Base-by-base conservation (phyloP, 1,139 yeast species). In the Cylindricascospora bacillispora region DNA sequence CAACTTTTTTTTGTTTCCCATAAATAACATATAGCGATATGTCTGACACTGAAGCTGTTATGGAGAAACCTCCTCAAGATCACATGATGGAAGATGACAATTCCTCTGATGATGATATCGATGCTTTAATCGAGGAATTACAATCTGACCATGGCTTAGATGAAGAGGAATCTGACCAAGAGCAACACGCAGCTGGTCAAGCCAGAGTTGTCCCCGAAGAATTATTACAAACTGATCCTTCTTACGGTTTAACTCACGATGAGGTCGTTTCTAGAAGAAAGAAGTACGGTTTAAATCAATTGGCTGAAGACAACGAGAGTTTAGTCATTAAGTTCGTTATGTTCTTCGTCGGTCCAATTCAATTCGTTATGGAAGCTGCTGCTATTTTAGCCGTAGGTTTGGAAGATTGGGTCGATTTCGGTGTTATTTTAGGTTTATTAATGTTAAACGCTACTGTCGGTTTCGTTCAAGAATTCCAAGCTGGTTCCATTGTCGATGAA, bases 341-440 rank as follows among this genome's bases (percentile, higher is more conserved):
- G 83, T 86, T 83, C 71, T 86, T 86, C 60, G 81, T 86, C 45
- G 97, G 97, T 66, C 95, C 95, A 48, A 85, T 86, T 62, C 97
- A 86, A 69, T 86, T 86, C 76, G 95, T 86, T 59, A 86, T 86
- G 97, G 95, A 85, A 67, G 85, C 93, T 58, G 97, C 97, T 54
- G 95, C 95, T 52, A 72, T 85, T 42, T 71, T 86, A 61, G 95
- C 97, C 52, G 94, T 94, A 45, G 95, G 95, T 79, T 73, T 86
- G 55, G 92, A 83, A 66, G 95, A 85, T 67, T 86, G 95, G 95
- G 95, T 86, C 57, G 95, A 85, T 73, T 85, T 85, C 69, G 95
- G 95, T 73, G 95, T 86, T 60, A 85, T 86, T 57, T 75, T 83
- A 63, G 95, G 80, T 62, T 67, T 86, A 53, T 70, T 86, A 50